Percentiles rank a stretch among this genome's conserved stretches.
Conservation (phyloP, 108 stramenopile species). For the Skeletonema marinoi region DNA sequence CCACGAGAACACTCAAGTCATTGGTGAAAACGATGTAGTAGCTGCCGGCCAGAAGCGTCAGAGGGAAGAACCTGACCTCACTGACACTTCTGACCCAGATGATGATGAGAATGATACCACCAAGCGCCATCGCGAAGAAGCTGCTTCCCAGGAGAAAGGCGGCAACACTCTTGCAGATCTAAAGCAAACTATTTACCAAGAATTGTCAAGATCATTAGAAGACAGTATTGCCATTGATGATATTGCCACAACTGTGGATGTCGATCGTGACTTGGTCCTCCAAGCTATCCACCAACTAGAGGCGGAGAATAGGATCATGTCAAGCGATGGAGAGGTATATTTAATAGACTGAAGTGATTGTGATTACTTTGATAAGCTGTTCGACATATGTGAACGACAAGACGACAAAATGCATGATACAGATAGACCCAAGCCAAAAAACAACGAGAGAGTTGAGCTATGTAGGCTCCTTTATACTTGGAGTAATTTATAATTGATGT, state of each 20-base stretch:
- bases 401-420: neutral
- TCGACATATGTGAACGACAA: neutral
- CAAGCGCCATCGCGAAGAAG: neutral
- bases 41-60: constrained; percentile 28
- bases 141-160: neutral
- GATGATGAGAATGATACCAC: constrained; percentile 28
- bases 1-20: constrained; percentile 67
- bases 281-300: constrained; percentile 53
- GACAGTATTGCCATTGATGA: constrained; percentile 57
- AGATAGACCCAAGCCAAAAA: neutral
- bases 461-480: constrained; percentile 5
- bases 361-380: neutral
- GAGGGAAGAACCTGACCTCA: constrained; percentile 34
- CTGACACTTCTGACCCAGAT: constrained; percentile 44
- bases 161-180: constrained; percentile 24
- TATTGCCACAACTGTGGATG: constrained; percentile 42
- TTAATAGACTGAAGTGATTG: constrained; percentile 18
- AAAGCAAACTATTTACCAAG: constrained; percentile 51
- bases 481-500: constrained; percentile 7
- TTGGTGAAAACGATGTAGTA: constrained; percentile 12
- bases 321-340: constrained; percentile 48
- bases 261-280: constrained; percentile 54
- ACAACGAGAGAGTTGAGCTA: constrained; percentile 1
- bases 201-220: constrained; percentile 43
- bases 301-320: constrained; percentile 56